Percentiles rank a stretch among this genome's conserved stretches.
Conservation (phyloP, 208 protist species). For the Trypanosoma cruzi region DNA sequence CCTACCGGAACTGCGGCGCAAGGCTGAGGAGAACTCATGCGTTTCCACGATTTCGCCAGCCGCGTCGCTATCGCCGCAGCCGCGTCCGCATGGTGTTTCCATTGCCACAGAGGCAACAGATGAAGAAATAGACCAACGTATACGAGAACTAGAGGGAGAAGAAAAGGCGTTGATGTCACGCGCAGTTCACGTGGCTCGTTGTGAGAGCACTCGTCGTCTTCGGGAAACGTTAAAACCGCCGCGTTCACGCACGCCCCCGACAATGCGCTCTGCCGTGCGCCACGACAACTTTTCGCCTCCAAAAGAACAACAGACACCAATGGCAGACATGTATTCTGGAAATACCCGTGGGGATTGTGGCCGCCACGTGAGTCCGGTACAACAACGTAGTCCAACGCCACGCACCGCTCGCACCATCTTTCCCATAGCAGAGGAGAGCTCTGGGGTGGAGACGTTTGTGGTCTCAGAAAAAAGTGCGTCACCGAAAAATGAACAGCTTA, state of each 20-base stretch:
- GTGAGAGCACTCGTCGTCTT: slow-evolving; percentile 65
- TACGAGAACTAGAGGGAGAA: slow-evolving; percentile 59
- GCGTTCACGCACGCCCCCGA: slow-evolving; percentile 25
- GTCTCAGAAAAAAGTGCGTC: not conserved
- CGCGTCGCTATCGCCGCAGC: slow-evolving; percentile 48
- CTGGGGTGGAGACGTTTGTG: not conserved
- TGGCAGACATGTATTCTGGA: slow-evolving; percentile 10
- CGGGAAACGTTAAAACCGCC: slow-evolving; percentile 55
- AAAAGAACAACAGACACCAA: not conserved
- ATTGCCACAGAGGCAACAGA: slow-evolving; percentile 39
- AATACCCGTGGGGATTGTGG: not conserved
- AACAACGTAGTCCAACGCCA: slow-evolving; percentile 24
- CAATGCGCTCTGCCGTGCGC: slow-evolving; percentile 18
- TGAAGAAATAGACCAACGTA: slow-evolving; percentile 57
- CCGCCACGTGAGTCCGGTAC: slow-evolving; percentile 12
- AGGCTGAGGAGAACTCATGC: not conserved
- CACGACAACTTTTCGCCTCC: slow-evolving; percentile 5
- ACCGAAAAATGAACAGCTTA: slow-evolving; percentile 19
- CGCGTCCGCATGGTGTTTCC: slow-evolving; percentile 20
- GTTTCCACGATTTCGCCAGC: slow-evolving; percentile 19
- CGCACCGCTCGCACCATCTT: slow-evolving; percentile 29
- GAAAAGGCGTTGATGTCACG: slow-evolving; percentile 61
- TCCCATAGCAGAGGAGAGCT: not conserved
- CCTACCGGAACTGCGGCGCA: slow-evolving; percentile 27
- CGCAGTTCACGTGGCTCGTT: slow-evolving; percentile 48